These are phyloP conservation scores for Pyronema omphalodes DNA, from an alignment of 495 filamentous ascomycete genomes.

Conservation along the genomic window DNA sequence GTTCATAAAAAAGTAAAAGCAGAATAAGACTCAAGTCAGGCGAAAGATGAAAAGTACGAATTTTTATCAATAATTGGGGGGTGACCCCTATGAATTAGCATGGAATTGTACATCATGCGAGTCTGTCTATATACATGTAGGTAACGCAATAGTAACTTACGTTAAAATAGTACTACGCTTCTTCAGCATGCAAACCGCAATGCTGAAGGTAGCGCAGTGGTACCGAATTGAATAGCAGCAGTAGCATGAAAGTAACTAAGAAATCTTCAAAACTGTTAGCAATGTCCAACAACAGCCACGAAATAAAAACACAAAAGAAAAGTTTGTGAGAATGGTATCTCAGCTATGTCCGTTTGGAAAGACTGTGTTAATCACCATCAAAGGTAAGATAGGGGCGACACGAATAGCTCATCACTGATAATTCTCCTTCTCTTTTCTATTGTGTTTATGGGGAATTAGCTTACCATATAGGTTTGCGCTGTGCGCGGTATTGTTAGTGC, in stretches of 20 bases:
- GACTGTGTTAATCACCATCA: constrained; percentile 79
- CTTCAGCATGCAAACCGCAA: too few relatives aligned
- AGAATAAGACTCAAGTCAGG: constrained; percentile 38
- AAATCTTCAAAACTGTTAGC: background rate
- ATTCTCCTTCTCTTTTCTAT: background rate
- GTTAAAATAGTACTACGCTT: constrained; percentile 7
- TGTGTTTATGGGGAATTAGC: too few relatives aligned
- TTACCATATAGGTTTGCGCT: too few relatives aligned
- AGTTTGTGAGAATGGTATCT: constrained; percentile 24
- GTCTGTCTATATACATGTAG: background rate
- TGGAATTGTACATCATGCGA: constrained; percentile 64
- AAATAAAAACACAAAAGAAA: background rate
- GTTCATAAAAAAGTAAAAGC: background rate
- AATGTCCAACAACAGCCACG: background rate
- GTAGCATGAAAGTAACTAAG: too few relatives aligned
- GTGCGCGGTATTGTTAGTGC: too few relatives aligned
- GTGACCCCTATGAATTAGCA: constrained; percentile 71
- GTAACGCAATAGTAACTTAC: background rate
- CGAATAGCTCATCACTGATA: constrained; percentile 55
- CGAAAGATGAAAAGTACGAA: constrained; percentile 93
- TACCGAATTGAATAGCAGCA: too few relatives aligned
- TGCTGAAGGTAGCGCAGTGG: too few relatives aligned
- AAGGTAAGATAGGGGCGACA: constrained; percentile 86
- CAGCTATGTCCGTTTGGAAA: constrained; percentile 78
- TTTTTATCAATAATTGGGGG: constrained; percentile 51